A percentile compares a stretch with the other conserved stretches of the same genome.
phyloP scores from a whole-genome alignment of 140 eudicot species.

The Anethum foeniculum region DNA sequence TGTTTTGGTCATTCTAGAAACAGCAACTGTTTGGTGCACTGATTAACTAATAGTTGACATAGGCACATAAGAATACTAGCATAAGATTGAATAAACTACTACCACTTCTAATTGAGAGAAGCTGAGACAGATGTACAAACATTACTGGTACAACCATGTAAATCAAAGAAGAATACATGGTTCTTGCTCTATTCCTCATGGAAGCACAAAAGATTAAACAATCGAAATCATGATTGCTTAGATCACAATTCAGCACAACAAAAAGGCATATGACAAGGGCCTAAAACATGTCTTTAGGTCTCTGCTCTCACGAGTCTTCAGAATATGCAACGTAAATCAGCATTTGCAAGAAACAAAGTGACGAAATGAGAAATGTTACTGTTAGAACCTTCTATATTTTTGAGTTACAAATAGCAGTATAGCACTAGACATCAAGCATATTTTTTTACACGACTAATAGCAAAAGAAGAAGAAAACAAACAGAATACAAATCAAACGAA shows the following conservation, averaged over 20 bases:
- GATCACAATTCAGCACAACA: neutral
- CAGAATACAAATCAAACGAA: neutral
- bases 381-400: neutral
- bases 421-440: neutral
- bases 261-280: neutral
- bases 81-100: neutral
- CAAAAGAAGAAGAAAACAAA: neutral
- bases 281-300: neutral
- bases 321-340: neutral
- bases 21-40: neutral
- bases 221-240: neutral
- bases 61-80: neutral
- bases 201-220: neutral
- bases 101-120: neutral
- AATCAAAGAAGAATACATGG: neutral
- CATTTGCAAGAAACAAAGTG: neutral
- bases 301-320: neutral
- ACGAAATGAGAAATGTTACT: neutral
- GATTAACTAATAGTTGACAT: neutral
- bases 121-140: neutral
- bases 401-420: neutral
- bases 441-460: neutral
- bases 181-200: neutral
- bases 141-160: neutral
- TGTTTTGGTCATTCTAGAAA: neutral